A percentile compares a stretch with the other conserved stretches of the same genome.
Evolutionary conservation across 257 asterid genomes (phyloP).

Genomic region (Striga asiatica): DNA sequence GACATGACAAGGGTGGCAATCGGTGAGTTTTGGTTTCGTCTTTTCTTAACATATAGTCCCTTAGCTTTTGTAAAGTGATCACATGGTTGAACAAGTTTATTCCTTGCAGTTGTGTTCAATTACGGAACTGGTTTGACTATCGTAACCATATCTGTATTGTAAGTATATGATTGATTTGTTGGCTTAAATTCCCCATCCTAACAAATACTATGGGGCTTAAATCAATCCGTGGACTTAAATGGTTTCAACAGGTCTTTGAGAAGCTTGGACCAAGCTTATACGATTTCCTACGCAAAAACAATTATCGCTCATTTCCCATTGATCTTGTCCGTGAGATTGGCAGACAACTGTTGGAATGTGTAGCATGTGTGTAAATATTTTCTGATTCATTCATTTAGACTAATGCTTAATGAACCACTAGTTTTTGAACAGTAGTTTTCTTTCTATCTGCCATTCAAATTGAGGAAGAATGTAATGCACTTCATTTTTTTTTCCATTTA

Average conservation of each 20-base stretch:
- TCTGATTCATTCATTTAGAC: too few relatives aligned
- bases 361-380: conserved; percentile 97
- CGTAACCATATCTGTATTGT: conserved; percentile 99
- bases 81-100: conserved; percentile 71
- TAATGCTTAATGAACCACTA: too few relatives aligned
- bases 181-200: conserved; percentile 65
- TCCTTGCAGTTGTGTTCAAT: conserved; percentile 99
- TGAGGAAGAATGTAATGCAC: not conserved
- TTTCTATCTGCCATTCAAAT: not conserved
- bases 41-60: too few relatives aligned
- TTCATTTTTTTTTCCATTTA: not conserved
- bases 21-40: conserved; percentile 46
- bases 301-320: conserved; percentile 96
- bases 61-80: conserved; percentile 20
- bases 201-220: conserved; percentile 51
- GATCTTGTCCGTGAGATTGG: conserved; percentile 98
- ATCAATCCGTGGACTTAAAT: conserved; percentile 37
- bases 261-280: conserved; percentile 99
- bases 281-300: conserved; percentile 98
- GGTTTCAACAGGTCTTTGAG: conserved; percentile 97
- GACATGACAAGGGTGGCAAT: conserved; percentile 67
- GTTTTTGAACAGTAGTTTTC: conserved; percentile 3
- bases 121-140: conserved; percentile 99
- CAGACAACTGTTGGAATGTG: conserved; percentile 97
- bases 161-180: conserved; percentile 72